Evolutionary conservation across 192 early-diverging fungal genomes (phyloP), one percentile per base, ranked within the genome.

Genomic region (Coemansia sp.): DNA sequence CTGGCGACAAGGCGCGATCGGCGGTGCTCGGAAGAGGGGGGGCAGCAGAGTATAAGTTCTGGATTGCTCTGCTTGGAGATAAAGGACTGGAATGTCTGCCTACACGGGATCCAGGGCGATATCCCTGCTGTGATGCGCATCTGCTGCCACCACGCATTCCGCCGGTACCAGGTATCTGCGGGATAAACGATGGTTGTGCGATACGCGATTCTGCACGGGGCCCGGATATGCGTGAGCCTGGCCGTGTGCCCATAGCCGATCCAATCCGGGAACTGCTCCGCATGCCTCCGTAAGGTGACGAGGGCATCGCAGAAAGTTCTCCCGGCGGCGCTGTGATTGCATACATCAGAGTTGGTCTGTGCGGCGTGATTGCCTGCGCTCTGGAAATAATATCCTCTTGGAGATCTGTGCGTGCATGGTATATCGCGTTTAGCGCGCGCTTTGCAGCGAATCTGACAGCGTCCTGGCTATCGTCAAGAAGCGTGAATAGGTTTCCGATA

Each of bases 401-500:
- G 1, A 84, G 51, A 44, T 78, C 77, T 26, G 81, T 63, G n/a
- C 67, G 76, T 15, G 63, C 36, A 44, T 76, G 67, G 61, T 84
- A 84, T 34, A 78, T 78, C 3, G 72, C 75, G 69, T 84, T 77
- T 18, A 84, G 56, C 16, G 70, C 81, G 20, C 77, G 72, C 67
- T 76, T 78, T 56, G 66, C 64, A 23, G 76, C 69, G 67, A 84
- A 76, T 16, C 81, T 69, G 51, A 84, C 77, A 6, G 81, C 70
- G 14, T 84, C 81, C 52, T 84, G 81, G 69, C 48, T 78, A 64
- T 84, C 81, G 52, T 78, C 81, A 15, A 84, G 66, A 57, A 75
- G 60, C 39, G 60, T 46, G 64, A 84, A 76, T 35, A 62, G 60
- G 38, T 36, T 67, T 4, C 52, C 52, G 14, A 84, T 65, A 41